Evolutionary conservation across 1,139 yeast species (phyloP), one percentile per base, ranked within the genome.

Genomic region (Candida albicans): DNA sequence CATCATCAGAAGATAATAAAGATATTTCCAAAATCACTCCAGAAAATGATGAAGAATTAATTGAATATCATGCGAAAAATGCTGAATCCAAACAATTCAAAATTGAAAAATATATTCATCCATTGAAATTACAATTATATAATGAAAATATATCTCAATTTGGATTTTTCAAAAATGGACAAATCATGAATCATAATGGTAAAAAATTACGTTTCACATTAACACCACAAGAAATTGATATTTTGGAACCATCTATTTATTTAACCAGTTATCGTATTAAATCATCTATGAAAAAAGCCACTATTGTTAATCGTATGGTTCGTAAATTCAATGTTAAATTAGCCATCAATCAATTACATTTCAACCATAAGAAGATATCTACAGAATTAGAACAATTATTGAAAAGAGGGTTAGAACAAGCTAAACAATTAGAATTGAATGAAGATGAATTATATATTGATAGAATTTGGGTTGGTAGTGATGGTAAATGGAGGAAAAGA

Each of bases 271-370:
- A 75, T 70, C 77, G 97, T 64, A 76, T 91, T 57, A 88, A 90
- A 63, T 79, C 90, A 24, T 84, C 96, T 4, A 80, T 86, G 71
- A 93, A 93, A 67, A 93, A 93, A 68, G 91, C 95, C 39, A 89
- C 91, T 10, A 74, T 82, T 36, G 87, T 90, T 42, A 75, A 89
- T 52, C 75, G 97, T 54, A 79, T 90, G 62, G 77, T 91, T 47
- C 68, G 86, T 42, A 85, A 86, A 36, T 69, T 85, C 67, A 78
- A 80, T 44, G 81, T 88, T 30, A 80, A 82, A 56, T 80, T 80
- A 40, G 98, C 98, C 45, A 86, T 93, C 52, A 88, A 93, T 41
- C 98, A 91, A 68, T 84, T 93, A 56, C 97, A 91, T 65, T 93
- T 93, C 70, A 82, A 84, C 59, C 78, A 83, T 40, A 89, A 89